These are phyloP conservation scores for Tieghemostelium lacteum DNA, from an alignment of 78 protist species.

Conservation along the genomic window DNA sequence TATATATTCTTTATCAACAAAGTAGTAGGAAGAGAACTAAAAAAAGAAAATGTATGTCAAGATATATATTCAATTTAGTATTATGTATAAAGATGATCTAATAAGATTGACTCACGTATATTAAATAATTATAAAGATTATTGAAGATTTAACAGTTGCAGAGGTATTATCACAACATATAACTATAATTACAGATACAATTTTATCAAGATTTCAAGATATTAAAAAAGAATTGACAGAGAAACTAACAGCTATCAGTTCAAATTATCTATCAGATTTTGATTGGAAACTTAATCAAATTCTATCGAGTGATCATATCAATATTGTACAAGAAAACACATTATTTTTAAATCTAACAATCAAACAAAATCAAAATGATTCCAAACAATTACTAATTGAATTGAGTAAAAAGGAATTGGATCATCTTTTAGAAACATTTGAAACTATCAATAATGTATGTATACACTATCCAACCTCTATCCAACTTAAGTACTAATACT, in stretches of 20 bases:
- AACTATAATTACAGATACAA: constrained; percentile 22
- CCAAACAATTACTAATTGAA: constrained; percentile 46
- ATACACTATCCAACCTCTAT: too few relatives aligned
- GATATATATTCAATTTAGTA: too few relatives aligned
- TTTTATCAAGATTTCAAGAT: constrained; percentile 59
- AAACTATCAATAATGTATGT: constrained; percentile 47
- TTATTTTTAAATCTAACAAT: constrained; percentile 51
- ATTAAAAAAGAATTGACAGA: constrained; percentile 70
- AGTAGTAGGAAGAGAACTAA: constrained; percentile 66
- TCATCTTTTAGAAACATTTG: constrained; percentile 43
- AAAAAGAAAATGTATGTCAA: constrained; percentile 34
- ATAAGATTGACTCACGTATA: too few relatives aligned
- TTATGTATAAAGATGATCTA: too few relatives aligned
- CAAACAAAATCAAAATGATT: constrained; percentile 13
- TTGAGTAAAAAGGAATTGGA: constrained; percentile 64
- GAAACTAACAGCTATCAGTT: constrained; percentile 33
- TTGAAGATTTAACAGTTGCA: constrained; percentile 55
- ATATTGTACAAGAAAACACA: constrained; percentile 59
- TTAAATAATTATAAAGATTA: constrained; percentile 6
- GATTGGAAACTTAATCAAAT: constrained; percentile 76
- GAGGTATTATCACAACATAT: neutral
- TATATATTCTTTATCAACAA: constrained; percentile 36
- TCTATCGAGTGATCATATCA: constrained; percentile 70
- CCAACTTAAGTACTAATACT: neutral
- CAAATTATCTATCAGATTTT: constrained; percentile 50